Percentiles rank a stretch among this genome's conserved stretches.
These are phyloP conservation scores for Ulota crispa DNA, from an alignment of 225 moss, liverwort and hornwort genomes.

Conservation along the genomic window DNA sequence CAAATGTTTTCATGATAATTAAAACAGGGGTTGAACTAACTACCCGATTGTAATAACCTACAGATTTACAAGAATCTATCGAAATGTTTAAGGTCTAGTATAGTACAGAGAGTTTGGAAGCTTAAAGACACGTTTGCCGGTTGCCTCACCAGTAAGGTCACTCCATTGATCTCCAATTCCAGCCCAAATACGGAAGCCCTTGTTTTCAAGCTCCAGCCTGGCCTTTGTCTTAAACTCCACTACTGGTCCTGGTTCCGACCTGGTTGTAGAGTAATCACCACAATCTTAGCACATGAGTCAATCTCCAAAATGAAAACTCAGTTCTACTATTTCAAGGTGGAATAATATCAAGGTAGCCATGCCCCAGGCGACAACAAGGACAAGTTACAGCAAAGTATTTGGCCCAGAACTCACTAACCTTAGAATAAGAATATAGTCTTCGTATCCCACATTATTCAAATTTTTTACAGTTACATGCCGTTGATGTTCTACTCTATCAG, in stretches of 20 bases:
- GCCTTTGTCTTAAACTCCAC: conserved; percentile 68
- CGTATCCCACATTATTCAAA: conserved; percentile 66
- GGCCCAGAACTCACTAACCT: conserved; percentile 40
- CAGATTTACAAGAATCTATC: conserved; percentile 8
- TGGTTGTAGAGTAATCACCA: conserved; percentile 11
- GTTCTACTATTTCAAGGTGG: background rate
- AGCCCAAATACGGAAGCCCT: conserved; percentile 72
- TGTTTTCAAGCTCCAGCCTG: conserved; percentile 55
- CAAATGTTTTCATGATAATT: conserved; percentile 13
- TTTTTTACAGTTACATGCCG: conserved; percentile 69
- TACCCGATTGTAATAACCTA: conserved; percentile 22
- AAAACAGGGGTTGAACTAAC: conserved; percentile 15
- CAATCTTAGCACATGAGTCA: conserved; percentile 13
- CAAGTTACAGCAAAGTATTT: background rate
- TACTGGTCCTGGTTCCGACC: conserved; percentile 44
- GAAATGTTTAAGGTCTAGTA: conserved; percentile 17
- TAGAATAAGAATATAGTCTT: conserved; percentile 63
- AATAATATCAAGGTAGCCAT: background rate
- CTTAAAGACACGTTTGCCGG: conserved; percentile 80
- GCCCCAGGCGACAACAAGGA: background rate
- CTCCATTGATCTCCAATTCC: conserved; percentile 94
- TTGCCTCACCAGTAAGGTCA: conserved; percentile 76
- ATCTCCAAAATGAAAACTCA: background rate
- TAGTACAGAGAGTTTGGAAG: conserved; percentile 88
- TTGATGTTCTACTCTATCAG: conserved; percentile 68